Conservation (phyloP, 2,329 filamentous ascomycete species). For the Fusarium goolgardi region DNA sequence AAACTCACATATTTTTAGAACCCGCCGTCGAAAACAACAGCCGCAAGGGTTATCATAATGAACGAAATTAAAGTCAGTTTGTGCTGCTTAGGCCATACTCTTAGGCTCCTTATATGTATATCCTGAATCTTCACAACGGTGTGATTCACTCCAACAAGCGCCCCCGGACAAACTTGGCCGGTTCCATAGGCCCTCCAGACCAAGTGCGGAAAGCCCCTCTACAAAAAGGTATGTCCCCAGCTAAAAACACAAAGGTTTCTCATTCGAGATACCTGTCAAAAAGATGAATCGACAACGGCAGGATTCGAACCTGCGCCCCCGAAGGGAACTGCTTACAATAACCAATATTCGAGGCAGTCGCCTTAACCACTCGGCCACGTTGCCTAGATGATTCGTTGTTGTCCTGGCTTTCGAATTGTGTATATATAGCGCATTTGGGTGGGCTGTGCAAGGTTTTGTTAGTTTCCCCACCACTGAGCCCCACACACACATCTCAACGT, state of each 20-base stretch:
- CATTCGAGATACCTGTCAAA: background rate
- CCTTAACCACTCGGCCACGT: background rate
- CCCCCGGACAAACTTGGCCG: constrained; percentile 21
- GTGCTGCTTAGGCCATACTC: background rate
- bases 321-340: constrained; percentile 21
- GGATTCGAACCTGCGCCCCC: constrained; percentile 40
- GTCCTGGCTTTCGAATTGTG: background rate
- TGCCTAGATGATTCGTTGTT: background rate
- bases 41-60: no score
- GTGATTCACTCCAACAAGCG: constrained; percentile 32
- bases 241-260: background rate
- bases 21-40: no score
- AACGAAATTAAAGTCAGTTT: background rate
- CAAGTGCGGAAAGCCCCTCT: background rate
- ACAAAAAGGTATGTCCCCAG: background rate
- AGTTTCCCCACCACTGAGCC: background rate
- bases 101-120: accelerated
- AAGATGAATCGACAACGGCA: constrained; percentile 26
- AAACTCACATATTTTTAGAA: no score
- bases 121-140: constrained; percentile 6
- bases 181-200: background rate
- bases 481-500: background rate
- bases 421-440: accelerated
- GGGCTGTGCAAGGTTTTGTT: background rate
- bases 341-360: background rate